phyloP scores from a whole-genome alignment of 768 basidiomycete species.

The Boletus subparvulus region DNA sequence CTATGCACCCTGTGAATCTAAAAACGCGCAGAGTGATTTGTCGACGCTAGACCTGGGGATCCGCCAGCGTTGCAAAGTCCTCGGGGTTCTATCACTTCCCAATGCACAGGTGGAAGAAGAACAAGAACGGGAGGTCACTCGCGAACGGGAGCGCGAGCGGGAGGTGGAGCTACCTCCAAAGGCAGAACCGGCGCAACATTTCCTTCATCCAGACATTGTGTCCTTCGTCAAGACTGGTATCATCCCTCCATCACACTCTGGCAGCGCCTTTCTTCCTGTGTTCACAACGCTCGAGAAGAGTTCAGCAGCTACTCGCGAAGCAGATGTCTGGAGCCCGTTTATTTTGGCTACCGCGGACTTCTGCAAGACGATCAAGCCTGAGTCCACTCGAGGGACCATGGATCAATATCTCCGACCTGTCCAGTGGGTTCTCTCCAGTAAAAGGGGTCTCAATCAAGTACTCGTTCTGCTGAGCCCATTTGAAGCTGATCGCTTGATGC shows the following conservation, averaged over 20 bases:
- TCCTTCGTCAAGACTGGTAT: constrained; percentile 29
- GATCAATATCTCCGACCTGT: constrained; percentile 23
- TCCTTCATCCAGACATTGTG: constrained; percentile 13
- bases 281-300: constrained; percentile 4
- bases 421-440: constrained; percentile 20
- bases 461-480: constrained; percentile 12
- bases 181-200: constrained; percentile 17
- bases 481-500: constrained; percentile 40
- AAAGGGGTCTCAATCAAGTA: too few species aligned
- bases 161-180: constrained; percentile 36
- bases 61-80: constrained; percentile 2
- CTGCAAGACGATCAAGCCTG: not conserved
- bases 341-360: constrained; percentile 14
- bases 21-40: not conserved
- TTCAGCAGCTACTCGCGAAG: constrained; percentile 12
- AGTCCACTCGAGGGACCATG: not conserved
- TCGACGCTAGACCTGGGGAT: not conserved
- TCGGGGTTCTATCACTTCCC: constrained; percentile 8
- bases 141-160: constrained; percentile 41
- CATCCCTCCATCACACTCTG: constrained; percentile 2
- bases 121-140: constrained; percentile 44
- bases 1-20: constrained; percentile 19
- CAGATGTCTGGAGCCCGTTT: constrained; percentile 12
- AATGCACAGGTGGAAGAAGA: constrained; percentile 37
- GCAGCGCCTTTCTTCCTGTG: constrained; percentile 22